Percentiles rank a stretch among this genome's conserved stretches.
Evolutionary conservation across 177 flowering plant species (phyloP).

Genomic region (Vitis hybrid): DNA sequence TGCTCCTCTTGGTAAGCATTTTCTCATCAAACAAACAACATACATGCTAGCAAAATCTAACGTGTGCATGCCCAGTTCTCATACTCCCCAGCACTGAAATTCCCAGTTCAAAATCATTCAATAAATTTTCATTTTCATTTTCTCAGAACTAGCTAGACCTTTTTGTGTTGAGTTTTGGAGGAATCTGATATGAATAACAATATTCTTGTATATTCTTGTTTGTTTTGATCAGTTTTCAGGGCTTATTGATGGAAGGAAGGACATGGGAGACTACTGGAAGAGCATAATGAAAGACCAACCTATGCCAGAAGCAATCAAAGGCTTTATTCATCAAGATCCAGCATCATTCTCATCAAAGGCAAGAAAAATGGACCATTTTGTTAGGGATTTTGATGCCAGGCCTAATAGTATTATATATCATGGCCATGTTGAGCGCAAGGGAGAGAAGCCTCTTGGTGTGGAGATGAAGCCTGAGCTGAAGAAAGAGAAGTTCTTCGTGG

Average conservation of each 20-base stretch:
- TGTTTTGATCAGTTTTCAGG: conserved; percentile 5
- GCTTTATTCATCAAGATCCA: conserved; percentile 7
- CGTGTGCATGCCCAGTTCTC: too few relatives aligned
- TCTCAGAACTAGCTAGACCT: not conserved
- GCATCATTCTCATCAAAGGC: not conserved
- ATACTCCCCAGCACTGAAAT: too few relatives aligned
- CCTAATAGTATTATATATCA: conserved; percentile 25
- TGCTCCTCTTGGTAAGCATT: conserved; percentile 9
- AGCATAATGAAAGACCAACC: conserved; percentile 29
- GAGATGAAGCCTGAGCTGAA: too few relatives aligned
- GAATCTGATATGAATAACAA: too few relatives aligned
- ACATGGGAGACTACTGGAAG: conserved; percentile 25
- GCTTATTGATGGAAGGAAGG: conserved; percentile 16
- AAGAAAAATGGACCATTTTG: conserved; percentile 1
- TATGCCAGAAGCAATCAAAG: conserved; percentile 27
- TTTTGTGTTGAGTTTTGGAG: not conserved
- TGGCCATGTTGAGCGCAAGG: not conserved
- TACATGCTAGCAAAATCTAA: too few relatives aligned
- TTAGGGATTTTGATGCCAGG: conserved; percentile 13
- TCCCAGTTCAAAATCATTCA: too few relatives aligned
- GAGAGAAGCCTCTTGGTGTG: not conserved
- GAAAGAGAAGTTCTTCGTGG: too few relatives aligned
- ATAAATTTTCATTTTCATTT: too few relatives aligned
- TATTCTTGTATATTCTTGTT: not conserved
- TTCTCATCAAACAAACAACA: not conserved